phyloP scores from a whole-genome alignment of 179 eudicot genomes.

The Beta lomatogona region DNA sequence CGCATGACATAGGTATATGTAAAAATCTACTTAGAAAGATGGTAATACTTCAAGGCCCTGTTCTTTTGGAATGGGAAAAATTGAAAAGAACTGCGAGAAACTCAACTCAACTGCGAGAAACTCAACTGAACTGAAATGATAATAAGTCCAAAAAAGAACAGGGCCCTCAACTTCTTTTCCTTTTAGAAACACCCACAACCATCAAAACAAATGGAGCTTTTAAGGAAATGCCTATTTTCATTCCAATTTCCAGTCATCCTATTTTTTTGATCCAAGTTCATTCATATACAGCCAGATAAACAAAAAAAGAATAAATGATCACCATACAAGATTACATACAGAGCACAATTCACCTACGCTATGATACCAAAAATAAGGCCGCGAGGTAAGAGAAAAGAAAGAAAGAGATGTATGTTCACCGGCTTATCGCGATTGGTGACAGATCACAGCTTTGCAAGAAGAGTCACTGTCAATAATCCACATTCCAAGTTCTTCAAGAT shows the following conservation, averaged over 20 bases:
- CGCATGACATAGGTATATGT: too few species aligned
- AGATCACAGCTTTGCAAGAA: slow-evolving; percentile 77
- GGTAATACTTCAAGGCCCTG: too few species aligned
- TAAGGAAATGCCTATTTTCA: not conserved
- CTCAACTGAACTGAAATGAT: too few species aligned
- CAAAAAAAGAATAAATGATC: slow-evolving; percentile 16
- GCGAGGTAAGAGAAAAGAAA: not conserved
- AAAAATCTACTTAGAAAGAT: too few species aligned
- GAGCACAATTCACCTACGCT: slow-evolving; percentile 15
- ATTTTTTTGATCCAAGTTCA: too few species aligned
- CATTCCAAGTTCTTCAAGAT: slow-evolving; percentile 53
- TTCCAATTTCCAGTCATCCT: not conserved
- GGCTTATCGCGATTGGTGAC: slow-evolving; percentile 55
- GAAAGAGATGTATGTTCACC: not conserved
- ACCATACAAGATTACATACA: slow-evolving; percentile 27
- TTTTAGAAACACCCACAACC: too few species aligned
- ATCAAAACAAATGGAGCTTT: not conserved
- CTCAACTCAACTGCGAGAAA: too few species aligned
- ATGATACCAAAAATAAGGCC: not conserved
- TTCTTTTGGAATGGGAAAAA: too few species aligned
- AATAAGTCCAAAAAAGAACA: too few species aligned
- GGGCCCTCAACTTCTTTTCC: too few species aligned
- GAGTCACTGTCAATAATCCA: slow-evolving; percentile 76
- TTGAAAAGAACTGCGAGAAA: too few species aligned
- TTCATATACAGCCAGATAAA: slow-evolving; percentile 12